Base-by-base conservation (phyloP, 306 rosid species). In the Fagus crenata region DNA sequence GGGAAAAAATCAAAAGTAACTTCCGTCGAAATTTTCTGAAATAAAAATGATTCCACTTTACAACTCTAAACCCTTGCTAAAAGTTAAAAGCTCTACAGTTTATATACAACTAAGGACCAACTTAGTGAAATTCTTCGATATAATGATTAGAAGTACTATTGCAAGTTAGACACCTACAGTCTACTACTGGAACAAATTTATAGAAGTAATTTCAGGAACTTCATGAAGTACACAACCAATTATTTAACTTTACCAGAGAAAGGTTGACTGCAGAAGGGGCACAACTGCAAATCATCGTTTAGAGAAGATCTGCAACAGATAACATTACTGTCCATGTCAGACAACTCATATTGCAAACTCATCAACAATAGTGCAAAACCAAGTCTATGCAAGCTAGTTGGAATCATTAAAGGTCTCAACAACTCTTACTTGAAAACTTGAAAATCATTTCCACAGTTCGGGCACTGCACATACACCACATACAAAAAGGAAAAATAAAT, bases 261-360 rank as follows among this genome's bases (percentile, higher is more conserved):
- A 74, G 99, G 99, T 72, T 95, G 97, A 69, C 87, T 90, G 49
- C 99, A 92, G 80, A 81, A 95, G 4, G 99, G 99, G 86, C 99
- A 95, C 59, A 87, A 81, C 86, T 92, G 99, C 85, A 90, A 73
- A 46, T 87, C 99, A 67, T 92, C 84, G 39, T 87, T 90, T 70
- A 95, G 83, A 81, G 96, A 53, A 37, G 97, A 95, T 67, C 99
- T 95, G 90, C 83, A 81, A 86, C 69, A 56, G 32, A 72, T 58
- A 39, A 70, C 12, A 76, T 28, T 4, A 46, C 39, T 41, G 2
- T 40, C 68, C 49, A 41, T 56, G 32, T 28, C 37, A 37, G 43
- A 76, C 54, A 55, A 51, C 14, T 53, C 40, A 70, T 42, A n/a
- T 54, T 49, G 32, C 55, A 56, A 63, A 65, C 13, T 37, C 33